Percentiles rank a stretch among this genome's conserved stretches.
Conservation (phyloP, 352 stramenopile genomes). For the Discostella stelligera region DNA sequence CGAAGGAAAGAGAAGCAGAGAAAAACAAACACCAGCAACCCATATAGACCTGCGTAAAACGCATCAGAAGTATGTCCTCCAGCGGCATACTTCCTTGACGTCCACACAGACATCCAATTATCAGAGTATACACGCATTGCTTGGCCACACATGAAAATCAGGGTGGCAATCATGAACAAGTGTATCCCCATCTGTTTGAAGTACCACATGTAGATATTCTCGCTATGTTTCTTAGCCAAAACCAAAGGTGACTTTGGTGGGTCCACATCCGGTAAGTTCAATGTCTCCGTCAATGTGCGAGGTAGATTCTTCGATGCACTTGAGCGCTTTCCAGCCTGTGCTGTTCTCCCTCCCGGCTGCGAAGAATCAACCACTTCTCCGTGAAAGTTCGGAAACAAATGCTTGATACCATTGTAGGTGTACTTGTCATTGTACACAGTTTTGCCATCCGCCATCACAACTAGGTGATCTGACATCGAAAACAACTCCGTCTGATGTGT, state of each 20-base stretch:
- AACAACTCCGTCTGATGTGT: conserved; percentile 6
- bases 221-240: neutral
- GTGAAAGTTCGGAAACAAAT: conserved; percentile 10
- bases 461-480: conserved; percentile 7
- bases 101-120: conserved; percentile 6
- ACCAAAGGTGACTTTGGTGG: conserved; percentile 5
- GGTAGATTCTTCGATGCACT: conserved; percentile 5
- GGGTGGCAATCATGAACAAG: conserved; percentile 4
- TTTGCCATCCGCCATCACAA: conserved; percentile 4
- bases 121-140: conserved; percentile 5
- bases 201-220: conserved; percentile 8
- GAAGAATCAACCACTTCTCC: conserved; percentile 7
- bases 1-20: conserved; percentile 5
- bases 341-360: neutral
- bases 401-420: conserved; percentile 1
- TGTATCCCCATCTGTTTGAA: conserved; percentile 5
- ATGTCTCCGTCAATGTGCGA: too few species aligned
- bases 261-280: conserved; percentile 6
- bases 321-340: neutral
- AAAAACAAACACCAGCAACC: conserved; percentile 6
- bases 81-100: conserved; percentile 5
- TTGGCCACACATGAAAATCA: conserved; percentile 8
- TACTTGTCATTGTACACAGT: conserved; percentile 10
- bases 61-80: neutral
- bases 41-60: conserved; percentile 5